Conservation (phyloP, 441 rosid species). For the Viola pubescens region DNA sequence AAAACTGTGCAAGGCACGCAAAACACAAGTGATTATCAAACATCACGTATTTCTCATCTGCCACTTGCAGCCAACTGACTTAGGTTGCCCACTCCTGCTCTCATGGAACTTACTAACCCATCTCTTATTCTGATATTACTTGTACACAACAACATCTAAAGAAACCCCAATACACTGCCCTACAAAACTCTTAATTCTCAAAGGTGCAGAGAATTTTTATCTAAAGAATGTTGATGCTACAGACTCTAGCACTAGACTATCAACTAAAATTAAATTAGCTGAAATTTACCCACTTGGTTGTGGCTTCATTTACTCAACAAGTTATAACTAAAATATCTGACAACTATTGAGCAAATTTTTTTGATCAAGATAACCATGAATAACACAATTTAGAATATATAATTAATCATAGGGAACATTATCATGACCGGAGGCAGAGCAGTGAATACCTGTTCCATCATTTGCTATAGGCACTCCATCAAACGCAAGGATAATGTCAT, state of each 20-base stretch:
- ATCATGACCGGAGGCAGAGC: neutral
- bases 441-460: constrained; percentile 70
- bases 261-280: neutral
- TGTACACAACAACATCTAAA: no score
- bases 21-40: no score
- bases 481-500: constrained; percentile 68
- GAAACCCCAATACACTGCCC: no score
- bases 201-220: neutral
- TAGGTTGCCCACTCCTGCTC: no score
- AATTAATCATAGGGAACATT: neutral
- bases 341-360: neutral
- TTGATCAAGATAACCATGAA: neutral
- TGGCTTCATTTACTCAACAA: neutral
- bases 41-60: no score
- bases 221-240: neutral
- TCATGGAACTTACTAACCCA: no score
- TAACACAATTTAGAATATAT: neutral
- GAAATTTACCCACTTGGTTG: neutral
- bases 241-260: neutral
- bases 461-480: constrained; percentile 77
- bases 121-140: no score
- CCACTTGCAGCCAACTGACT: no score
- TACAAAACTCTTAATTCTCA: no score
- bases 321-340: neutral
- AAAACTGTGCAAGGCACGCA: no score